Evolutionary conservation across 257 asterid genomes (phyloP).

Genomic region (Scutellaria galericulata): DNA sequence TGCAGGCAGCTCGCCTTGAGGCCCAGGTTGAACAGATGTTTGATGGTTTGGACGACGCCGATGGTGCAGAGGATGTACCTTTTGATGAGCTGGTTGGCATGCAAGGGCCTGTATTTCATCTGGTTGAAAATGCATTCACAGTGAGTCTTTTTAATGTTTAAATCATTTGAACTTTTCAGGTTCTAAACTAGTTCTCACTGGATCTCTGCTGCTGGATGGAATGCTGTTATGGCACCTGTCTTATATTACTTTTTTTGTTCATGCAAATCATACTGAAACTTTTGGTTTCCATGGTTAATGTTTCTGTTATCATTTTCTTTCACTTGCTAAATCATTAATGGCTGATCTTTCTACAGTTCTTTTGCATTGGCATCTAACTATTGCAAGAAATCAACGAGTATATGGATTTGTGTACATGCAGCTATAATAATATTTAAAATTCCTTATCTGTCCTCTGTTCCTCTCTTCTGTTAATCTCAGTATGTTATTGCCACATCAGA

Average conservation of each 20-base stretch:
- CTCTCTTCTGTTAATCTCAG: conserved; percentile 1
- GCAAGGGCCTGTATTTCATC: conserved; percentile 99
- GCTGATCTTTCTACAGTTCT: background rate
- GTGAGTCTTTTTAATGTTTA: conserved; percentile 50
- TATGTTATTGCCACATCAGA: background rate
- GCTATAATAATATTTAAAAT: background rate
- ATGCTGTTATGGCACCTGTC: conserved; percentile 9
- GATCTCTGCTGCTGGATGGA: background rate
- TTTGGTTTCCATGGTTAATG: background rate
- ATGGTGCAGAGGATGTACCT: conserved; percentile 99
- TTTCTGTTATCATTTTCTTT: background rate
- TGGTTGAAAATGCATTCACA: conserved; percentile 96
- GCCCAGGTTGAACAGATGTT: conserved; percentile 99
- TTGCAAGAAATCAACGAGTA: background rate
- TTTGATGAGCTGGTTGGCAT: conserved; percentile 99
- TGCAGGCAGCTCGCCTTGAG: conserved; percentile 98
- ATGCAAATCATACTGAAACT: background rate
- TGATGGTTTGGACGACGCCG: conserved; percentile 99
- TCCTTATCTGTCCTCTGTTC: background rate
- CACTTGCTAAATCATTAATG: conserved; percentile 15
- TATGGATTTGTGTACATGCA: conserved; percentile 5
- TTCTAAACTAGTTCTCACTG: background rate
- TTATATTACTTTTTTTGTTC: background rate
- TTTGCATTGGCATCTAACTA: conserved; percentile 7
- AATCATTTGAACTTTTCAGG: background rate